Evolutionary conservation across 2,329 filamentous ascomycete genomes (phyloP).

Genomic region (Aspergillus pseudonomiae): DNA sequence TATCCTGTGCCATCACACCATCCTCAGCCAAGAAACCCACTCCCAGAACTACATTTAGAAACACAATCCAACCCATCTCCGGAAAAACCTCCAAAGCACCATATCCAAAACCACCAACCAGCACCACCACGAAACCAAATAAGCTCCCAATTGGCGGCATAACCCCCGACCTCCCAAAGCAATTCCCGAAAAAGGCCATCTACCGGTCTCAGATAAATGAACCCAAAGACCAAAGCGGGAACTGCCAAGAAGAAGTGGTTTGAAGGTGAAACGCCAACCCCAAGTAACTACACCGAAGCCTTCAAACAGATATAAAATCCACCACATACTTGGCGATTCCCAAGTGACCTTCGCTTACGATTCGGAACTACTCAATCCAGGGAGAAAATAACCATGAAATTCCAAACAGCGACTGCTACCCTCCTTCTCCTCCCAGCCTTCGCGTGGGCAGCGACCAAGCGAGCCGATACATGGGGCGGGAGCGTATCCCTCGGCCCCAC

Average conservation of each 20-base stretch:
- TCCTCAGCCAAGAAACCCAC: too few species aligned
- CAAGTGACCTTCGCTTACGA: too few species aligned
- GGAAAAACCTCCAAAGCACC: too few species aligned
- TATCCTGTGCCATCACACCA: too few species aligned
- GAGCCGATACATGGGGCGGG: constrained; percentile 41
- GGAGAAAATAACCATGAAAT: background rate
- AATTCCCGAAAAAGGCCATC: background rate
- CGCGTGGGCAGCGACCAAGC: constrained; percentile 15
- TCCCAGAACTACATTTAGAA: too few species aligned
- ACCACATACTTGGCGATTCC: background rate
- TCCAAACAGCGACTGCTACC: constrained; percentile 11
- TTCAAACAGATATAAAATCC: background rate
- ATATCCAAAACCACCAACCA: background rate
- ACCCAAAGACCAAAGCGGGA: background rate
- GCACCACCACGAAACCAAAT: background rate
- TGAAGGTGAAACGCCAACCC: background rate
- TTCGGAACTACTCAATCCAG: background rate
- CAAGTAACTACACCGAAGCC: background rate
- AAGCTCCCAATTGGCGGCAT: background rate
- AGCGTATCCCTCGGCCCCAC: constrained; percentile 42
- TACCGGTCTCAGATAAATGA: background rate
- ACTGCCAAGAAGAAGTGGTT: background rate
- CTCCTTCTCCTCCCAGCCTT: constrained; percentile 20
- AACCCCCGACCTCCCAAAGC: background rate
- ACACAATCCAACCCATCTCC: too few species aligned